Conservation (phyloP, 352 stramenopile species). For the Albugo laibachii region DNA sequence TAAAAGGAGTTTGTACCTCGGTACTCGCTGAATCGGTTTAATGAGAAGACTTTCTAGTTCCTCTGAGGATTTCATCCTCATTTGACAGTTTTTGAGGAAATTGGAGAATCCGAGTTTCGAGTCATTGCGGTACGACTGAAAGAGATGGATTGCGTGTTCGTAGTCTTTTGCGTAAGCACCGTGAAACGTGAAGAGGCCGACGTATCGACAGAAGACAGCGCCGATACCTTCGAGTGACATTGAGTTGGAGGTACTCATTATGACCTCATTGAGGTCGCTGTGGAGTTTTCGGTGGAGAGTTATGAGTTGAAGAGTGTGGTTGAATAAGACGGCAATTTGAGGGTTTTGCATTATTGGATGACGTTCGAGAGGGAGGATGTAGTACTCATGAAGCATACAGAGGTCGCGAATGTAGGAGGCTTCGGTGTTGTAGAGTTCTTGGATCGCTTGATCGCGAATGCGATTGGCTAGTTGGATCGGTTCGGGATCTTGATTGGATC, state of each 20-base stretch:
- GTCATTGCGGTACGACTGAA: slow-evolving; percentile 33
- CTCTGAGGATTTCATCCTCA: slow-evolving; percentile 26
- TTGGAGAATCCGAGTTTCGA: slow-evolving; percentile 22
- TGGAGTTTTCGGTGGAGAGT: slow-evolving; percentile 75
- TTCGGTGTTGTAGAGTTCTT: slow-evolving; percentile 68
- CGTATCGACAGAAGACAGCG: slow-evolving; percentile 63
- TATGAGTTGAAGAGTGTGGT: slow-evolving; percentile 56
- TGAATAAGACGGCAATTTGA: slow-evolving; percentile 77
- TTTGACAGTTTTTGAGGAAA: slow-evolving; percentile 40
- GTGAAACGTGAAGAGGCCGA: slow-evolving; percentile 71
- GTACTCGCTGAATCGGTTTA: slow-evolving; percentile 84
- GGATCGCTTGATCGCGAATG: slow-evolving; percentile 31
- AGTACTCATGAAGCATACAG: slow-evolving; percentile 50
- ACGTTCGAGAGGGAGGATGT: slow-evolving; percentile 53
- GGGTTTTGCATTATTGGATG: slow-evolving; percentile 67
- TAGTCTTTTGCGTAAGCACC: slow-evolving; percentile 70
- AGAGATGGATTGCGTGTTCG: slow-evolving; percentile 36
- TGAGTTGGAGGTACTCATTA: slow-evolving; percentile 11
- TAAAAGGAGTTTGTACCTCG: slow-evolving; percentile 79
- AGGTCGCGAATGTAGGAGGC: slow-evolving; percentile 58
- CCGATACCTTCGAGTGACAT: slow-evolving; percentile 21
- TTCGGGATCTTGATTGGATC: too few relatives aligned
- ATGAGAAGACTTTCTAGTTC: slow-evolving; percentile 78
- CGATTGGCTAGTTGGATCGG: too few relatives aligned
- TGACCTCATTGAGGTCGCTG: slow-evolving; percentile 19